Percentiles rank a stretch among this genome's conserved stretches.
phyloP scores from a whole-genome alignment of 2,329 filamentous ascomycete species.

The Zymoseptoria ardabiliae region DNA sequence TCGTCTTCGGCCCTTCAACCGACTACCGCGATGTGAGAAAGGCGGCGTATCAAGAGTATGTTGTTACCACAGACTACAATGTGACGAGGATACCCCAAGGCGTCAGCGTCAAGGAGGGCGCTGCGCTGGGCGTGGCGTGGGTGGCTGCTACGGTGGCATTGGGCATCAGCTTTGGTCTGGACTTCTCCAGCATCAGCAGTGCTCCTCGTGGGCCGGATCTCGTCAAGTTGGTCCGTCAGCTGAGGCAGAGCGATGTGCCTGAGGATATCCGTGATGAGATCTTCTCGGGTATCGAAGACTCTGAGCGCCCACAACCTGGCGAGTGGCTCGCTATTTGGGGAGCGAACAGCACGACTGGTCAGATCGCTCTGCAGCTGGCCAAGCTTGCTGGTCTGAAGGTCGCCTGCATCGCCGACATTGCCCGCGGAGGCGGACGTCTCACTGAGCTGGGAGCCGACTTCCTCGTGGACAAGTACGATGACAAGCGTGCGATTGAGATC shows the following conservation, averaged over 20 bases:
- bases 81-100: constrained; percentile 53
- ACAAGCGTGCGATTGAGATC: constrained; percentile 57
- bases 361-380: constrained; percentile 60
- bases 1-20: constrained; percentile 59
- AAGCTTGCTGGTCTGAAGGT: constrained; percentile 58
- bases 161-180: constrained; percentile 62
- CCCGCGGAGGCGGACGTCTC: constrained; percentile 56
- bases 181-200: constrained; percentile 45
- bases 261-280: constrained; percentile 58
- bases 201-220: constrained; percentile 52
- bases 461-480: constrained; percentile 61
- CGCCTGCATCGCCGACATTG: constrained; percentile 59
- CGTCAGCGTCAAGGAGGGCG: constrained; percentile 48
- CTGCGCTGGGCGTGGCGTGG: constrained; percentile 63
- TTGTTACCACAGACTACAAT: constrained; percentile 58
- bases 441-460: constrained; percentile 52
- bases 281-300: constrained; percentile 45
- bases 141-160: constrained; percentile 61
- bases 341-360: constrained; percentile 64
- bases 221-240: constrained; percentile 40
- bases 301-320: constrained; percentile 50
- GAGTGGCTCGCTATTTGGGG: constrained; percentile 73
- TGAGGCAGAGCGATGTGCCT: constrained; percentile 47
- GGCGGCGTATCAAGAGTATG: constrained; percentile 64
- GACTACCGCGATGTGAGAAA: constrained; percentile 68